A percentile compares a stretch with the other conserved stretches of the same genome.
phyloP scores from a whole-genome alignment of 2,329 filamentous ascomycete species.

The Sphaerulina musiva region DNA sequence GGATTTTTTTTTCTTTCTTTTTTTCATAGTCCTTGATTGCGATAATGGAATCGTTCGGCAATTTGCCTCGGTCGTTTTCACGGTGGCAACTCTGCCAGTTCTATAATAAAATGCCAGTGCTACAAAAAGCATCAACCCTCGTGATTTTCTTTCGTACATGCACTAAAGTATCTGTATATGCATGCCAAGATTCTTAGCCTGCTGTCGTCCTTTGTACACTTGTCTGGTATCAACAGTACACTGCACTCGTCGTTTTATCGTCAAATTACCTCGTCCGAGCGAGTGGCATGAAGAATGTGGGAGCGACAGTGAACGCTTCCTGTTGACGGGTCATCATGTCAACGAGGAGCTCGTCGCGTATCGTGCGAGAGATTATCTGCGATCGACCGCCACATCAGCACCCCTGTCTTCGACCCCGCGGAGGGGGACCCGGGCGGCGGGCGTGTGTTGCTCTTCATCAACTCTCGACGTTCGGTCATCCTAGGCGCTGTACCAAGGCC shows the following conservation, averaged over 20 bases:
- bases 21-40: background rate
- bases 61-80: background rate
- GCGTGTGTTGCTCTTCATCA: no score
- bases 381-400: no score
- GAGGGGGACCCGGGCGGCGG: no score
- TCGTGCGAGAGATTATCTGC: background rate
- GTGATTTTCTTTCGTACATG: background rate
- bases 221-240: conserved; percentile 1
- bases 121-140: background rate
- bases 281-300: background rate
- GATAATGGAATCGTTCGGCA: background rate
- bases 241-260: background rate
- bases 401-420: no score
- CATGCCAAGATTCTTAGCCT: conserved; percentile 5
- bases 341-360: no score
- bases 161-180: background rate
- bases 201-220: conserved; percentile 5
- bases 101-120: background rate
- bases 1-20: no score
- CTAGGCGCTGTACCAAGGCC: no score
- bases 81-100: background rate
- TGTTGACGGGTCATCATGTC: no score
- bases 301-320: background rate
- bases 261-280: background rate
- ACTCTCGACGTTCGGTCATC: no score